These are phyloP conservation scores for Cryphonectria carpinicola DNA, from an alignment of 2,329 filamentous ascomycete species.

Conservation along the genomic window DNA sequence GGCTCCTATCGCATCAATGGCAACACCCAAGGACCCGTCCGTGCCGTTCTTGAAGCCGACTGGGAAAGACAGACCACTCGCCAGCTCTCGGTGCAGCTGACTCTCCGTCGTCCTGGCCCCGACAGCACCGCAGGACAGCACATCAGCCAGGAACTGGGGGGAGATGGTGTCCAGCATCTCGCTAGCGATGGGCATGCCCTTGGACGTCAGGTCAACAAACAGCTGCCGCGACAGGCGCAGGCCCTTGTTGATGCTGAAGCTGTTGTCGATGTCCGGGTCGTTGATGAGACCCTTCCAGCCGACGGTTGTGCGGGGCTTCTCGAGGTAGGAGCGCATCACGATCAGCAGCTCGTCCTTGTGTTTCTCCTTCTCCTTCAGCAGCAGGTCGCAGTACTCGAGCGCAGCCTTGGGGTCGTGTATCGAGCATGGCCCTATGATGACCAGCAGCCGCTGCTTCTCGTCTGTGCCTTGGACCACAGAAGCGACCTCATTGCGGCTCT, in stretches of 20 bases:
- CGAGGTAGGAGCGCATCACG: slow-evolving; percentile 97
- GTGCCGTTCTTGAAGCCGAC: slow-evolving; percentile 99
- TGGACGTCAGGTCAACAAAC: slow-evolving; percentile 88
- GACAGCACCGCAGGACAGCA: slow-evolving; percentile 89
- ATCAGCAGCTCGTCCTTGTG: slow-evolving; percentile 89
- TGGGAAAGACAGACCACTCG: slow-evolving; percentile 92
- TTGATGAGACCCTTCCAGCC: slow-evolving; percentile 99
- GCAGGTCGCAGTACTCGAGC: slow-evolving; percentile 86
- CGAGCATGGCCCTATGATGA: slow-evolving; percentile 93
- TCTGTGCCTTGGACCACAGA: slow-evolving; percentile 66
- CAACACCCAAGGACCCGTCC: slow-evolving; percentile 85
- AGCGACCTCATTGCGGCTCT: slow-evolving; percentile 65
- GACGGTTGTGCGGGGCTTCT: slow-evolving; percentile 97
- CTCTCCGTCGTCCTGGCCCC: slow-evolving; percentile 96
- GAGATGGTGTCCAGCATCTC: slow-evolving; percentile 99
- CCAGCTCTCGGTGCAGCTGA: slow-evolving; percentile 92
- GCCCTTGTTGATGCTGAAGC: slow-evolving; percentile 99
- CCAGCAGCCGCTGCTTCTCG: slow-evolving; percentile 60
- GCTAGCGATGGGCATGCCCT: slow-evolving; percentile 93
- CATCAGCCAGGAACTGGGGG: slow-evolving; percentile 92
- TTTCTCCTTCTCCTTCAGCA: slow-evolving; percentile 82
- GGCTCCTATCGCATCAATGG: slow-evolving; percentile 93
- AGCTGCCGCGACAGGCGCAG: slow-evolving; percentile 83
- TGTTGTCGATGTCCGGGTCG: slow-evolving; percentile 97
- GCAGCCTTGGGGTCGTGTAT: slow-evolving; percentile 94